A percentile compares a stretch with the other conserved stretches of the same genome.
Evolutionary conservation across 75 land plant species (phyloP).

Genomic region (Pinus taeda): DNA sequence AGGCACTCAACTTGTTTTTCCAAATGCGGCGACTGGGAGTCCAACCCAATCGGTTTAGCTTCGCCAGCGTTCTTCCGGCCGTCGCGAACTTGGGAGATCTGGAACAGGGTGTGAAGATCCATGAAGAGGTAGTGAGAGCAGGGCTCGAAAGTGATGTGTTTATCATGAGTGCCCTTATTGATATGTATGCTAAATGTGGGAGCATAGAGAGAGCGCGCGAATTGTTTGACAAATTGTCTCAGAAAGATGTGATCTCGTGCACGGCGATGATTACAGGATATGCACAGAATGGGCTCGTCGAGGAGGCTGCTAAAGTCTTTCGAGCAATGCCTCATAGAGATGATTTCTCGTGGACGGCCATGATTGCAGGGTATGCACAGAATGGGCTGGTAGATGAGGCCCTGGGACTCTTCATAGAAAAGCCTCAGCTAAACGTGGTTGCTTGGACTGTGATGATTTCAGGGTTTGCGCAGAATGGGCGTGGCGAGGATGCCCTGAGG

Average conservation of each 20-base stretch:
- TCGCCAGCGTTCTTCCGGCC: conserved; percentile 47
- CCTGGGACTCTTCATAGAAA: no score
- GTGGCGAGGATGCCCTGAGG: neutral
- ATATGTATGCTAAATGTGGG: conserved; percentile 80
- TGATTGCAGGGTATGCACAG: no score
- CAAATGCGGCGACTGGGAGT: conserved; percentile 32
- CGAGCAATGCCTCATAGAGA: no score
- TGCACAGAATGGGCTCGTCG: neutral
- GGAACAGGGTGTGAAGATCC: conserved; percentile 62
- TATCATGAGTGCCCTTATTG: conserved; percentile 61
- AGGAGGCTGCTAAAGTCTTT: neutral
- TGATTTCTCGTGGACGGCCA: no score
- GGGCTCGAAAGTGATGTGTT: conserved; percentile 42
- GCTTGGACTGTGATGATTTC: no score
- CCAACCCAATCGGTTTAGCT: conserved; percentile 44
- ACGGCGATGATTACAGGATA: neutral
- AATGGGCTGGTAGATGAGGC: no score
- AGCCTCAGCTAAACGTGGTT: no score
- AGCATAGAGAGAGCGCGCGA: conserved; percentile 41
- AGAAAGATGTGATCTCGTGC: neutral
- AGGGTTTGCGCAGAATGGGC: neutral
- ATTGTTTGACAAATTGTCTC: neutral
- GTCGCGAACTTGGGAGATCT: conserved; percentile 51
- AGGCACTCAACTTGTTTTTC: conserved; percentile 43
- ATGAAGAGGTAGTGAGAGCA: conserved; percentile 41